Percentiles rank a stretch among this genome's conserved stretches.
phyloP scores from a whole-genome alignment of 495 filamentous ascomycete species.

The Aspergillus saccharolyticus region DNA sequence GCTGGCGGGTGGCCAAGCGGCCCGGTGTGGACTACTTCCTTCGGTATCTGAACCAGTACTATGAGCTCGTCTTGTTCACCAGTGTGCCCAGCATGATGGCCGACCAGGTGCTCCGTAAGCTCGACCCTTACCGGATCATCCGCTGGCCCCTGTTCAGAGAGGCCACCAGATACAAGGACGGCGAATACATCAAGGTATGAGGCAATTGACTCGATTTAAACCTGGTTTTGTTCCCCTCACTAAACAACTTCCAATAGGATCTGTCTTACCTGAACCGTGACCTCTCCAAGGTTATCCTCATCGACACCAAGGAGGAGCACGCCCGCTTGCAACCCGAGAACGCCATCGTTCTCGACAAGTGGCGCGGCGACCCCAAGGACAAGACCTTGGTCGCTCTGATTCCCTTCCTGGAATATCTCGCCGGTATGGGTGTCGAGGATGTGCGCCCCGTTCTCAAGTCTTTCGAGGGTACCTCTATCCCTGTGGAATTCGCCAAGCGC shows the following conservation, averaged over 20 bases:
- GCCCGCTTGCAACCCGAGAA: slow-evolving; percentile 86
- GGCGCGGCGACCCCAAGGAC: slow-evolving; percentile 79
- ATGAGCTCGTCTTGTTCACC: slow-evolving; percentile 94
- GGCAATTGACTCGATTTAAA: not conserved
- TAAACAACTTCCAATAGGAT: slow-evolving; percentile 51
- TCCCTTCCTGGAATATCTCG: slow-evolving; percentile 93
- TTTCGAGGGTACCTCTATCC: slow-evolving; percentile 80
- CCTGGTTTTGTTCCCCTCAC: not conserved
- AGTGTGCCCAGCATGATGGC: slow-evolving; percentile 73
- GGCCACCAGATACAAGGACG: slow-evolving; percentile 89
- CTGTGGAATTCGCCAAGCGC: slow-evolving; percentile 81
- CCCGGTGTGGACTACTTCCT: slow-evolving; percentile 97
- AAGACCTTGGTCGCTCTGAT: slow-evolving; percentile 81
- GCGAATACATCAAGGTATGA: slow-evolving; percentile 90
- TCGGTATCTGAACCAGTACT: slow-evolving; percentile 93
- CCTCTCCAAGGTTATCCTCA: slow-evolving; percentile 85
- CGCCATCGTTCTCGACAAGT: slow-evolving; percentile 83
- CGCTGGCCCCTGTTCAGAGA: slow-evolving; percentile 94
- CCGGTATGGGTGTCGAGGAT: slow-evolving; percentile 84
- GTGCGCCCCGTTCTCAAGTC: slow-evolving; percentile 79
- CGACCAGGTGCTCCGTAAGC: slow-evolving; percentile 82
- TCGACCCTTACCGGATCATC: slow-evolving; percentile 94
- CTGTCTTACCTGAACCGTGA: slow-evolving; percentile 94
- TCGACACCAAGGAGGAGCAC: slow-evolving; percentile 80
- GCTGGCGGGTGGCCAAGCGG: slow-evolving; percentile 92